Base-by-base conservation (phyloP, 2,329 filamentous ascomycete species). In the Paracoccidioides lutzii region DNA sequence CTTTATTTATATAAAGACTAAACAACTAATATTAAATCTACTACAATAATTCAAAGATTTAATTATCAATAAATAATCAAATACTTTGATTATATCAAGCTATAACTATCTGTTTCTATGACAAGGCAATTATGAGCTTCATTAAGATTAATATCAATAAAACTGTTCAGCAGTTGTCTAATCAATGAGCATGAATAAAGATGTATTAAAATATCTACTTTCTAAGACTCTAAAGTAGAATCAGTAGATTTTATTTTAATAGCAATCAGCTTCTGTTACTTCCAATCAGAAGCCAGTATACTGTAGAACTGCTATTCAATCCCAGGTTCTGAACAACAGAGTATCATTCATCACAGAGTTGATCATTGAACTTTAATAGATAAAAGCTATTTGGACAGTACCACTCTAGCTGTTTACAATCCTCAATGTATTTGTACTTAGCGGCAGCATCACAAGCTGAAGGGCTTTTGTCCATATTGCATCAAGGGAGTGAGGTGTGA, bases 221-320 rank as follows among this genome's bases (percentile, higher is more conserved):
- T 51, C 42, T 55, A 50, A 52, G 43, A 59, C 53, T 57, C 46
- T 9, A 14, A 52, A 4, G 51, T 30, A 52, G 54, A 59, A 57
- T 58, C 41, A 4, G 58, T 54, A 3, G 58, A 50, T 55, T 57
- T 59, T 45, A 59, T 58, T 54, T 59, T 59, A 28, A 59, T 56
- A 50, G 56, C 54, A 57, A 59, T 56, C 28, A 59, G 35, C 48
- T 55, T 38, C 44, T 55, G 54, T 55, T 58, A 8, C 42, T 57
- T 57, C 48, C 56, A 51, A 15, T 59, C 56, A 33, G 54, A 58
- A 55, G 58, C 56, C 41, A 58, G 52, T 54, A 59, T 53, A 59
- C 56, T 28, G 58, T 59, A 51, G 56, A 59, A 48, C 43, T 58
- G 58, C 58, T 54, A 8, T 56, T 56, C 42, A 53, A 56, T 50